These are phyloP conservation scores for Lablab purpureus DNA, from an alignment of 306 rosid species.

Conservation along the genomic window DNA sequence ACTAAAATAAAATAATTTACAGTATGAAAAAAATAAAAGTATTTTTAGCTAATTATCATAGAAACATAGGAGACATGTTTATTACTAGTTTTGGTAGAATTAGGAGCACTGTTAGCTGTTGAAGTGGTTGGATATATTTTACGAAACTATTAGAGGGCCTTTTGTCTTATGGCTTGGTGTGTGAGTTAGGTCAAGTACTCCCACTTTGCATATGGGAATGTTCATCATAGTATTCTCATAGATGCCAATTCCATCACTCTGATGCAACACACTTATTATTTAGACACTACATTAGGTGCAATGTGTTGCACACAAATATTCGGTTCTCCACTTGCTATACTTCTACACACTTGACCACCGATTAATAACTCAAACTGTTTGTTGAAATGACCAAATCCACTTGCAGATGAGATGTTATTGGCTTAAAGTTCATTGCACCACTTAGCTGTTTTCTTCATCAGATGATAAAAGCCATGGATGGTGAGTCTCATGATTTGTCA, in stretches of 20 bases:
- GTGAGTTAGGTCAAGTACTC: not conserved
- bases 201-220: not conserved
- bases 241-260: constrained; percentile 42
- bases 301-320: not conserved
- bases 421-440: constrained; percentile 59
- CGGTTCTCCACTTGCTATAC: constrained; percentile 38
- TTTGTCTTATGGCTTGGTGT: not conserved
- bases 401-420: constrained; percentile 40
- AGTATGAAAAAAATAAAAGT: too few species aligned
- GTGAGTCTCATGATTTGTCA: constrained; percentile 51
- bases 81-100: not conserved
- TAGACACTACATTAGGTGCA: not conserved
- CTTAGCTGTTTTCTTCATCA: constrained; percentile 55
- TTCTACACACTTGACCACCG: constrained; percentile 41
- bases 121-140: not conserved
- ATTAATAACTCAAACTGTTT: constrained; percentile 26
- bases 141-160: not conserved
- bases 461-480: constrained; percentile 44
- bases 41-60: not conserved
- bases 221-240: not conserved
- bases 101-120: not conserved
- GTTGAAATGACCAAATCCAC: constrained; percentile 50
- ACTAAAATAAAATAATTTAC: too few species aligned
- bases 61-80: not conserved
- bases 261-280: constrained; percentile 10